Conservation (phyloP, 257 asterid genomes). For the Salvia miltiorrhiza region DNA sequence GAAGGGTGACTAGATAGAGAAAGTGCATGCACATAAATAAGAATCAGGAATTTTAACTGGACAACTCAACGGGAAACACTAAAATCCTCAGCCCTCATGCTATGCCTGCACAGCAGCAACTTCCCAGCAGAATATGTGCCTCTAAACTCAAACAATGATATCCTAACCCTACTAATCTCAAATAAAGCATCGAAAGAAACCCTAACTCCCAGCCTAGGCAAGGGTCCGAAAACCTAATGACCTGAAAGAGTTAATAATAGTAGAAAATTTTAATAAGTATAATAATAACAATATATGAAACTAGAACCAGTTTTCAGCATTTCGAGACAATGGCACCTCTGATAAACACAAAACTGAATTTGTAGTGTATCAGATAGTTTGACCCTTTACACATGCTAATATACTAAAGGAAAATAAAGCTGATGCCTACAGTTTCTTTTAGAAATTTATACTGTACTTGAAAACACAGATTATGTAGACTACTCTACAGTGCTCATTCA, state of each 20-base stretch:
- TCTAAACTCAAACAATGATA: background rate
- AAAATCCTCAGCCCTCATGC: background rate
- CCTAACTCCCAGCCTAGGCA: background rate
- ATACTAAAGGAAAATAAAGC: background rate
- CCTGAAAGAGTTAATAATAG: background rate
- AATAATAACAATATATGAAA: background rate
- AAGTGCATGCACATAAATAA: background rate
- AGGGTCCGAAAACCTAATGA: background rate
- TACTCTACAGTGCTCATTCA: conserved; percentile 3
- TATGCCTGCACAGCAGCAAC: background rate
- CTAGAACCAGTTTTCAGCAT: background rate
- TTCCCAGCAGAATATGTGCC: background rate
- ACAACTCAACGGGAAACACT: background rate
- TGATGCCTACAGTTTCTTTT: background rate
- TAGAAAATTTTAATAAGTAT: background rate
- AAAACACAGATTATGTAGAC: background rate
- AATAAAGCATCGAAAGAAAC: background rate
- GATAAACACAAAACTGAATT: too few species aligned
- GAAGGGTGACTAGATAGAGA: background rate
- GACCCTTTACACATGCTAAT: background rate
- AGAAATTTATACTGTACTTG: background rate
- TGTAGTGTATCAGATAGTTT: background rate
- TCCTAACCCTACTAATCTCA: background rate
- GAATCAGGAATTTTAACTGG: background rate
- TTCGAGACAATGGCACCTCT: background rate